Conservation (phyloP, 2,329 filamentous ascomycete genomes). For the Colletotrichum theobromicola region DNA sequence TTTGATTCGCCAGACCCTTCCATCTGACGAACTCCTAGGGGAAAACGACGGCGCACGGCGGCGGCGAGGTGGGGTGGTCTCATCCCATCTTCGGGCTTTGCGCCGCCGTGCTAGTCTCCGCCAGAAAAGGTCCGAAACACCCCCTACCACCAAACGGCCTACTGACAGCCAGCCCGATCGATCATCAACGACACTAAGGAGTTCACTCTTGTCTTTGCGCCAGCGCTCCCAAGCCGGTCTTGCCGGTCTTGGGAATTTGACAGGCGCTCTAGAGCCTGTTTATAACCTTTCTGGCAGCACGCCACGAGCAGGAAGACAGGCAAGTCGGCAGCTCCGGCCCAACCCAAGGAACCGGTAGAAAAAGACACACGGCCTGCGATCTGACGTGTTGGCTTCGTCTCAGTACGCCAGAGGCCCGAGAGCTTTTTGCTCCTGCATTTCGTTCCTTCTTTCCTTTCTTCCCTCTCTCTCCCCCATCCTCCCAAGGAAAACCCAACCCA, state of each 20-base stretch:
- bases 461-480: neutral
- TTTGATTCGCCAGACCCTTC: neutral
- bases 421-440: conserved; percentile 8
- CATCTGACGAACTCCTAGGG: neutral
- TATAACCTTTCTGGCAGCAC: neutral
- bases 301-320: neutral
- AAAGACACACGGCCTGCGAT: conserved; percentile 2
- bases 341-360: neutral
- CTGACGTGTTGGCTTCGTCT: conserved; percentile 16
- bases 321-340: neutral
- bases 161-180: neutral
- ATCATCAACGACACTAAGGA: neutral
- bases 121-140: conserved; percentile 12
- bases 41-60: neutral
- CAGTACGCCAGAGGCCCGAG: conserved; percentile 4
- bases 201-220: neutral
- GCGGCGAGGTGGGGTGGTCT: neutral
- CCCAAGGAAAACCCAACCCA: neutral
- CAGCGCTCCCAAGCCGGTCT: neutral
- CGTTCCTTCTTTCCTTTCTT: neutral
- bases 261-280: neutral
- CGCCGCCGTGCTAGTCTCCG: neutral
- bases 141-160: neutral
- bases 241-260: neutral
- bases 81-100: conserved; percentile 20